phyloP scores from a whole-genome alignment of 345 rosid species.

The Eucalyptus globulus region DNA sequence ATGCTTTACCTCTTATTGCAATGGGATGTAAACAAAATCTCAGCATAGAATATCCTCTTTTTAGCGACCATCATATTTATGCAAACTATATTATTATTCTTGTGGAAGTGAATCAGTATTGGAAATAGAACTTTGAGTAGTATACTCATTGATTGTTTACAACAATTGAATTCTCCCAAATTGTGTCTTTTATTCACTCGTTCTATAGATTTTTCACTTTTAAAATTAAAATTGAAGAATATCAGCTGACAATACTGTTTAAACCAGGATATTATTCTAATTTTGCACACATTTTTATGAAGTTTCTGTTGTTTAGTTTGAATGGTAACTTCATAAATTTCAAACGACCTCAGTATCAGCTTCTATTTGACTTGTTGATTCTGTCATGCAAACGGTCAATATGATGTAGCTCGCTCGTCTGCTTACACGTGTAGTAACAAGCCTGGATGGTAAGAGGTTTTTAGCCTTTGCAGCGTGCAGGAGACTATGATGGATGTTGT shows the following conservation, averaged over 20 bases:
- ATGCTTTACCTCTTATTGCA: neutral
- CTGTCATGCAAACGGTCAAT: neutral
- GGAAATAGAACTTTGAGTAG: neutral
- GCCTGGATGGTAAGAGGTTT: neutral
- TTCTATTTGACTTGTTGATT: neutral
- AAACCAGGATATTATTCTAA: neutral
- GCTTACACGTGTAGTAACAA: neutral
- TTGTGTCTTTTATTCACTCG: neutral
- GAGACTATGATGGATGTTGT: neutral
- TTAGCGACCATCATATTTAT: neutral
- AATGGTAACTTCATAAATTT: neutral
- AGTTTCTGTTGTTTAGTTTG: neutral
- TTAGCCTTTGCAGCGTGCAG: neutral
- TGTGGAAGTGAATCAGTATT: neutral
- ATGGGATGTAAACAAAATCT: neutral
- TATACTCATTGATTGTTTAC: neutral
- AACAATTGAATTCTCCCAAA: neutral
- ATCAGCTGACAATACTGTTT: neutral
- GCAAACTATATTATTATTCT: neutral
- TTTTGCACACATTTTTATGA: neutral
- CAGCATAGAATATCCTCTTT: neutral
- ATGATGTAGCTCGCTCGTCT: neutral
- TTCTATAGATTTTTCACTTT: neutral
- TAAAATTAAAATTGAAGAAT: neutral
- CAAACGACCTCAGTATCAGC: neutral